phyloP scores from a whole-genome alignment of 2,329 filamentous ascomycete genomes.

The Chrysosporium queenslandicum region DNA sequence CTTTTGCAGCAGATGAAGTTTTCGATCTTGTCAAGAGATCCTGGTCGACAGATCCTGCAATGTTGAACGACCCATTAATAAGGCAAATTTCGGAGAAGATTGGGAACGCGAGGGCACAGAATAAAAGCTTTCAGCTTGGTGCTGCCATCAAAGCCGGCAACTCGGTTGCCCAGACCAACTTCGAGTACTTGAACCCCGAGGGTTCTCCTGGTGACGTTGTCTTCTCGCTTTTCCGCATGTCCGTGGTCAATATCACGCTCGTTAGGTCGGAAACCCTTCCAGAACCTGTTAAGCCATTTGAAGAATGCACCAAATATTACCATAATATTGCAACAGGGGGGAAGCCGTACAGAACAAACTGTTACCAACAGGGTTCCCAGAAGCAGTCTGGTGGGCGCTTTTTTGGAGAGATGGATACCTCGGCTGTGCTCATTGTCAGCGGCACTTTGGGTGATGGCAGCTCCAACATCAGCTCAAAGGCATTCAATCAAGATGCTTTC shows the following conservation, averaged over 20 bases:
- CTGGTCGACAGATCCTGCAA: slow-evolving; percentile 10
- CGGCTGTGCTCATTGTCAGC: slow-evolving; percentile 12
- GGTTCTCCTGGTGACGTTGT: slow-evolving; percentile 1
- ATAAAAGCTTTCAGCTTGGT: slow-evolving; percentile 12
- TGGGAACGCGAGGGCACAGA: slow-evolving; percentile 1
- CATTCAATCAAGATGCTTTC: slow-evolving; percentile 13
- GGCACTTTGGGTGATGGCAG: slow-evolving; percentile 12
- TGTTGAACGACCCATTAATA: slow-evolving; percentile 10
- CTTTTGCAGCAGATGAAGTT: slow-evolving; percentile 11
- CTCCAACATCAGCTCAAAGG: slow-evolving; percentile 11
- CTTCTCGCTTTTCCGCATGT: slow-evolving; percentile 13
- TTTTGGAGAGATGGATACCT: slow-evolving; percentile 13
- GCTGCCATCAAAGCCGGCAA: slow-evolving; percentile 3
- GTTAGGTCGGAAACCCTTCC: slow-evolving; percentile 15
- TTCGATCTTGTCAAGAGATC: slow-evolving; percentile 13
- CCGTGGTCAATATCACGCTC: slow-evolving; percentile 13
- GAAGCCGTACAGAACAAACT: slow-evolving; percentile 11
- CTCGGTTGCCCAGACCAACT: slow-evolving; percentile 13
- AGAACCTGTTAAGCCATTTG: slow-evolving; percentile 13
- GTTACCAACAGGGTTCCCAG: background rate
- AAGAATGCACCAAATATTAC: slow-evolving; percentile 11
- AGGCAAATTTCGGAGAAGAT: slow-evolving; percentile 12
- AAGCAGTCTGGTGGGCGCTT: slow-evolving; percentile 13
- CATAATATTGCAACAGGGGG: slow-evolving; percentile 14
- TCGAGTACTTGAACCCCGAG: slow-evolving; percentile 11